Evolutionary conservation across 73 alveolate genomes (phyloP).

Genomic region (Stentor coeruleus): DNA sequence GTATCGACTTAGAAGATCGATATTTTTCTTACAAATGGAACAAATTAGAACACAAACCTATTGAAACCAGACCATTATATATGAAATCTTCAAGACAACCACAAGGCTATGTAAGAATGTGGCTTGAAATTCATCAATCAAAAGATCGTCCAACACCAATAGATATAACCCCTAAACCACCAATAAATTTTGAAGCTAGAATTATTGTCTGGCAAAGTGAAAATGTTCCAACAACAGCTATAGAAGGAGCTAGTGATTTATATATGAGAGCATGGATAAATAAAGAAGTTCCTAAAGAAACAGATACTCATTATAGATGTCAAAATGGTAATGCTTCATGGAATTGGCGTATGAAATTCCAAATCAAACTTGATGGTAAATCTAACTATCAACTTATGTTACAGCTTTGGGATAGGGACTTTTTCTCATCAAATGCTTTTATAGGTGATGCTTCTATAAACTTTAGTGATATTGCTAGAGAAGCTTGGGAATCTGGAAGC

Average conservation of each 20-base stretch:
- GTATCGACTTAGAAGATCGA: slow-evolving; percentile 89
- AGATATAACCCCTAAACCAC: slow-evolving; percentile 75
- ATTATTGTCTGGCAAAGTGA: slow-evolving; percentile 85
- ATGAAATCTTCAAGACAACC: slow-evolving; percentile 69
- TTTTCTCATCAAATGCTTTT: slow-evolving; percentile 87
- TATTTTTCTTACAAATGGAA: slow-evolving; percentile 88
- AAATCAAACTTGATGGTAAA: slow-evolving; percentile 62
- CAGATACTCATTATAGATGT: slow-evolving; percentile 96
- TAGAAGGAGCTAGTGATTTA: slow-evolving; percentile 96
- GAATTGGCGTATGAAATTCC: slow-evolving; percentile 91
- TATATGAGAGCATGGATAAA: slow-evolving; percentile 88
- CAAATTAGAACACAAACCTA: slow-evolving; percentile 73
- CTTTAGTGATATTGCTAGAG: slow-evolving; percentile 30
- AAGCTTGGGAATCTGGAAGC: slow-evolving; percentile 46
- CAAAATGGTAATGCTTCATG: slow-evolving; percentile 82
- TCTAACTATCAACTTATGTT: slow-evolving; percentile 56
- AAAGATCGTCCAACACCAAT: slow-evolving; percentile 49
- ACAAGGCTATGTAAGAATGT: slow-evolving; percentile 74
- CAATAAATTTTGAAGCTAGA: slow-evolving; percentile 72
- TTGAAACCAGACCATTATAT: slow-evolving; percentile 66
- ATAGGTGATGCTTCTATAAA: slow-evolving; percentile 75
- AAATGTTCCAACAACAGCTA: slow-evolving; percentile 83
- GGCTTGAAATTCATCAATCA: slow-evolving; percentile 86
- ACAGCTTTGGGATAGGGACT: slow-evolving; percentile 88
- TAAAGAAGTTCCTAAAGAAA: slow-evolving; percentile 65